A percentile compares a stretch with the other conserved stretches of the same genome.
Conservation (phyloP, 176 grass and related monocot species). For the Pontederia paniculata region DNA sequence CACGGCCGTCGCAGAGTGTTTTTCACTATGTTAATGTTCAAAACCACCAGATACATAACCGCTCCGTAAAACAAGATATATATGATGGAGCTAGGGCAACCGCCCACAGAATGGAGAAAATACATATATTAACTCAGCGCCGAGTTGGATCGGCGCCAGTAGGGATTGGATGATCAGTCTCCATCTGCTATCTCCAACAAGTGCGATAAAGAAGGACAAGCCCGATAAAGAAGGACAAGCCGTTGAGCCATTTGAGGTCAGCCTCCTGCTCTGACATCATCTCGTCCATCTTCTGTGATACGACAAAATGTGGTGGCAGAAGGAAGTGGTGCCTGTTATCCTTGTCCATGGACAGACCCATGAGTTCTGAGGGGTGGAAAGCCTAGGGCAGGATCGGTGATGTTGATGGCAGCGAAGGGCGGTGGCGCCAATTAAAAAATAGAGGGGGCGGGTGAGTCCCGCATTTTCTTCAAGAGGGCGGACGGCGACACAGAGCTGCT, state of each 20-base stretch:
- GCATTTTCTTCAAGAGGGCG: conserved; percentile 47
- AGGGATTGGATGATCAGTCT: too few relatives aligned
- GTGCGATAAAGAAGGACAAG: too few relatives aligned
- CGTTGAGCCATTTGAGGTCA: conserved; percentile 87
- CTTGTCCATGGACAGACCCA: conserved; percentile 18
- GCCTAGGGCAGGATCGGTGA: conserved; percentile 32
- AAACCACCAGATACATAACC: too few relatives aligned
- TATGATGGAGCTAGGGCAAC: too few relatives aligned
- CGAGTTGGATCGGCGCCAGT: too few relatives aligned
- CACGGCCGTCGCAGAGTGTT: too few relatives aligned
- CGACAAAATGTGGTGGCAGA: conserved; percentile 27
- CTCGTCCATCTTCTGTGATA: conserved; percentile 47
- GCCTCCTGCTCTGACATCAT: conserved; percentile 31
- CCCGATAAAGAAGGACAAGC: conserved; percentile 90
- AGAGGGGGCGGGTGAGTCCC: conserved; percentile 29
- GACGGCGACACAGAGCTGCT: conserved; percentile 44
- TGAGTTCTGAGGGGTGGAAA: conserved; percentile 22
- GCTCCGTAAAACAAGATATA: too few relatives aligned
- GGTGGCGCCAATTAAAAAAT: conserved; percentile 37
- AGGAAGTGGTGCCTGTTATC: conserved; percentile 43
- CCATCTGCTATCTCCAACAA: too few relatives aligned
- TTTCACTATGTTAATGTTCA: too few relatives aligned
- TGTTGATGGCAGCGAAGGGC: conserved; percentile 25
- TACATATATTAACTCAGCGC: too few relatives aligned
- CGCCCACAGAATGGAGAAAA: too few relatives aligned